Conservation (phyloP, 768 basidiomycete genomes). For the Leccinum arenicola region DNA sequence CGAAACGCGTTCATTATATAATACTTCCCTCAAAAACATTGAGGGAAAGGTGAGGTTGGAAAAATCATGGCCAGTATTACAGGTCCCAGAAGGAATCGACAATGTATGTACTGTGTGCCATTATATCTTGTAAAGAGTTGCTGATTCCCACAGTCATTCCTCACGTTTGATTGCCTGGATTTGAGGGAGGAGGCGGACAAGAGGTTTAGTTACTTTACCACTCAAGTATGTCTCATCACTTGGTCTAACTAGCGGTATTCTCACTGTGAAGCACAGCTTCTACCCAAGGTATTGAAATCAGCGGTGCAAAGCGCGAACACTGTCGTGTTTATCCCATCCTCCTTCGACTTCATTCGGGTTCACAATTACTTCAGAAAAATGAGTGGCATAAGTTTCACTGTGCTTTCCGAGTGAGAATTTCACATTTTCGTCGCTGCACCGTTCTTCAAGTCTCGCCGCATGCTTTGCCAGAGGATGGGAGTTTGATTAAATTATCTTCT, state of each 20-base stretch:
- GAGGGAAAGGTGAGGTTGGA: slow-evolving; percentile 78
- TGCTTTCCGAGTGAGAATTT: slow-evolving; percentile 80
- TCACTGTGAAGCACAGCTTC: slow-evolving; percentile 45
- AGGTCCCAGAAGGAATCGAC: slow-evolving; percentile 79
- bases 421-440: background rate
- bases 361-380: slow-evolving; percentile 82
- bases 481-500: background rate
- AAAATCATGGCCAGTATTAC: slow-evolving; percentile 65
- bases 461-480: background rate
- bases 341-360: slow-evolving; percentile 93
- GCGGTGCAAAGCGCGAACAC: slow-evolving; percentile 92
- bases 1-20: slow-evolving; percentile 80
- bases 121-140: background rate
- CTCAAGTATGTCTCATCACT: slow-evolving; percentile 50
- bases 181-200: slow-evolving; percentile 81
- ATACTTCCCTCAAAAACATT: slow-evolving; percentile 73
- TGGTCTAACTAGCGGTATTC: background rate
- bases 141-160: slow-evolving; percentile 52
- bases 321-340: slow-evolving; percentile 87
- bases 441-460: background rate
- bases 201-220: slow-evolving; percentile 84
- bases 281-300: slow-evolving; percentile 83
- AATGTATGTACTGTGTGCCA: slow-evolving; percentile 50
- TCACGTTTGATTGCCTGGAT: slow-evolving; percentile 67
- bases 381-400: slow-evolving; percentile 65